These are phyloP conservation scores for Hypoxylon sp. DNA, from an alignment of 2,329 filamentous ascomycete species.

Conservation along the genomic window DNA sequence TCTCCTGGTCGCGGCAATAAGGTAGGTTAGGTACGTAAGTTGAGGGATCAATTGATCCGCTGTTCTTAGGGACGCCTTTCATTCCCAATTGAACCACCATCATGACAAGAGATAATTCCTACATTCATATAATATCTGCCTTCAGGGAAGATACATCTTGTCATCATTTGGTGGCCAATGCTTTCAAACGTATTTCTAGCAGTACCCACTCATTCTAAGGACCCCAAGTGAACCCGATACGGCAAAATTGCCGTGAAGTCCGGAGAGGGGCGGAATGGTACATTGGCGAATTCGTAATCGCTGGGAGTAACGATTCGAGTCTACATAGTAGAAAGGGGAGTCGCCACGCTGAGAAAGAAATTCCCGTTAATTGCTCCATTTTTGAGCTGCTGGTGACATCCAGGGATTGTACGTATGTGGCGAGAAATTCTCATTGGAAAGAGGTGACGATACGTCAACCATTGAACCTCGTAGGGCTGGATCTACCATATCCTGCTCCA, in stretches of 20 bases:
- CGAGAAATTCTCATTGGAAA: conserved; percentile 47
- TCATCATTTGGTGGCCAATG: conserved; percentile 30
- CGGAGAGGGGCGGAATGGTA: conserved; percentile 23
- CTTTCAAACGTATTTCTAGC: conserved; percentile 29
- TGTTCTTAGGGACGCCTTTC: conserved; percentile 17
- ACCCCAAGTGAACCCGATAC: conserved; percentile 18
- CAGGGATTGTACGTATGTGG: conserved; percentile 49
- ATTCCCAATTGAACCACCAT: conserved; percentile 27
- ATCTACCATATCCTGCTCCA: conserved; percentile 53
- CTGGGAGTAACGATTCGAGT: conserved; percentile 24
- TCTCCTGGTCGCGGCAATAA: conserved; percentile 22
- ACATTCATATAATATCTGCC: conserved; percentile 30
- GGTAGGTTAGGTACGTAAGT: background rate
- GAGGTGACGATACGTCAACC: conserved; percentile 48
- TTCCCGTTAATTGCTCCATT: conserved; percentile 50
- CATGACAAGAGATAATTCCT: conserved; percentile 34
- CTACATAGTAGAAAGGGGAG: conserved; percentile 14
- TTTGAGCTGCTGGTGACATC: conserved; percentile 49
- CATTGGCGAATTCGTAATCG: conserved; percentile 25
- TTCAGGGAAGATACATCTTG: conserved; percentile 34
- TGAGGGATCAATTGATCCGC: conserved; percentile 31
- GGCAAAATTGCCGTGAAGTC: conserved; percentile 13
- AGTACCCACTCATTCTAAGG: conserved; percentile 24
- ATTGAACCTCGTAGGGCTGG: conserved; percentile 50
- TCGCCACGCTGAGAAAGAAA: conserved; percentile 19